Conservation (phyloP, 2,329 filamentous ascomycete species). For the Davidsoniella eucalypti region DNA sequence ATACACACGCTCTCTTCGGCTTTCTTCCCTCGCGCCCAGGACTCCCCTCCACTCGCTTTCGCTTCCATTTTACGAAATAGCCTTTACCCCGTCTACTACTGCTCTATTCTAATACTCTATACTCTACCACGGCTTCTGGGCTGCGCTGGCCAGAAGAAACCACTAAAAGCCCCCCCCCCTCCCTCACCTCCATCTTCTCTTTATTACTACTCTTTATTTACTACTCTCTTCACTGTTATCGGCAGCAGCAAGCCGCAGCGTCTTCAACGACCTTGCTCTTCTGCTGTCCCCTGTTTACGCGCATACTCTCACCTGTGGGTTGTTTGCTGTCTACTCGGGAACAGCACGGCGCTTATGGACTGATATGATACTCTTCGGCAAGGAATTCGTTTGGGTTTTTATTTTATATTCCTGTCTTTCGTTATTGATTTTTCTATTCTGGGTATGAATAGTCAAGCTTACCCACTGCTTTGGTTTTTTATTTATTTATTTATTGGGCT, state of each 20-base stretch:
- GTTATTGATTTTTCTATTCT: not conserved
- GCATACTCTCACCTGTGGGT: not conserved
- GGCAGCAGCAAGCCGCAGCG: not conserved
- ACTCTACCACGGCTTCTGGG: not conserved
- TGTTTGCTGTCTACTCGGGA: not conserved
- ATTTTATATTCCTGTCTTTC: slow-evolving; percentile 3
- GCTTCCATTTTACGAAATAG: slow-evolving; percentile 9
- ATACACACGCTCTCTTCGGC: not conserved
- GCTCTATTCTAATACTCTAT: too few species aligned
- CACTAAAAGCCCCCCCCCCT: too few species aligned
- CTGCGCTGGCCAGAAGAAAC: not conserved
- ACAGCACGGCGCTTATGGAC: slow-evolving; percentile 8
- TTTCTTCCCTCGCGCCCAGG: not conserved
- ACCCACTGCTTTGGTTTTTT: not conserved
- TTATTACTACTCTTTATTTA: not conserved
- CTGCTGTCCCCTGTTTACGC: not conserved
- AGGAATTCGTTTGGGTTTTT: not conserved
- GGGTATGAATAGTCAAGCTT: not conserved
- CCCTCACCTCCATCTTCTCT: not conserved
- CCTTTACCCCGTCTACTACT: not conserved
- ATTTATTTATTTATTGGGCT: slow-evolving; percentile 1
- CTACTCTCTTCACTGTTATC: slow-evolving; percentile 3
- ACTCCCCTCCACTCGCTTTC: not conserved
- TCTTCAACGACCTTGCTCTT: not conserved
- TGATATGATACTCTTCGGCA: slow-evolving; percentile 11